Conservation (phyloP, 192 early-diverging fungal species). For the Coemansia sp. region DNA sequence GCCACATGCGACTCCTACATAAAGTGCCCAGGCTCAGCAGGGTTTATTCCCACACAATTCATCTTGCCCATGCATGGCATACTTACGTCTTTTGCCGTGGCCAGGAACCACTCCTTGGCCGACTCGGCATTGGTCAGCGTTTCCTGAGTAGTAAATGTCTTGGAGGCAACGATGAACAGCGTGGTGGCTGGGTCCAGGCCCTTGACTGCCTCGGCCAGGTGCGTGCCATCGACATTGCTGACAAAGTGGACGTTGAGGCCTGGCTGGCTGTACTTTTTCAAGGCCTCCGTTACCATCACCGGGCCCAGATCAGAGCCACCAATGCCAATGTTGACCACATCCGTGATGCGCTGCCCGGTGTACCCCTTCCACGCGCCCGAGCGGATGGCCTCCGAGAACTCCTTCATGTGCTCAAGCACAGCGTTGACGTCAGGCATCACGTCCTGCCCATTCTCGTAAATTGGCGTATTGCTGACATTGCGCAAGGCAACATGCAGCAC, state of each 20-base stretch:
- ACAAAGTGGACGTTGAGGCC: conserved; percentile 91
- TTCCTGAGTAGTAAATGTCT: conserved; percentile 99
- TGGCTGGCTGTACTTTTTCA: conserved; percentile 85
- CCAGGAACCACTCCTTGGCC: conserved; percentile 92
- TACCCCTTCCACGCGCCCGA: conserved; percentile 95
- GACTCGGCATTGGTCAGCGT: conserved; percentile 95
- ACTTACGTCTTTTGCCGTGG: conserved; percentile 71
- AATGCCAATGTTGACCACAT: conserved; percentile 98
- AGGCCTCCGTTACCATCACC: conserved; percentile 98
- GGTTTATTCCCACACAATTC: conserved; percentile 1
- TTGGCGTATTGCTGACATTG: conserved; percentile 81
- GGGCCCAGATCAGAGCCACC: conserved; percentile 97
- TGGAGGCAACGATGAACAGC: conserved; percentile 94
- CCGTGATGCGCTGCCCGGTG: conserved; percentile 89
- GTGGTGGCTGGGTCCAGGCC: conserved; percentile 79
- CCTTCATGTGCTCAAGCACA: conserved; percentile 91
- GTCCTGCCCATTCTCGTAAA: conserved; percentile 83
- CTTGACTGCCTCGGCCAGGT: conserved; percentile 92
- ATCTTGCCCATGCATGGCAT: neutral
- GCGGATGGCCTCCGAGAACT: conserved; percentile 78
- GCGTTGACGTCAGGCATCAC: conserved; percentile 94
- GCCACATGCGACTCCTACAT: conserved; percentile 76
- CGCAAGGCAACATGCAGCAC: conserved; percentile 95
- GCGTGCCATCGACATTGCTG: conserved; percentile 97
- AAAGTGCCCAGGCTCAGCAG: neutral